Evolutionary conservation across 1,284 basidiomycete genomes (phyloP), one percentile per base, ranked within the genome.

Genomic region (Cryptococcus wingfieldii): DNA sequence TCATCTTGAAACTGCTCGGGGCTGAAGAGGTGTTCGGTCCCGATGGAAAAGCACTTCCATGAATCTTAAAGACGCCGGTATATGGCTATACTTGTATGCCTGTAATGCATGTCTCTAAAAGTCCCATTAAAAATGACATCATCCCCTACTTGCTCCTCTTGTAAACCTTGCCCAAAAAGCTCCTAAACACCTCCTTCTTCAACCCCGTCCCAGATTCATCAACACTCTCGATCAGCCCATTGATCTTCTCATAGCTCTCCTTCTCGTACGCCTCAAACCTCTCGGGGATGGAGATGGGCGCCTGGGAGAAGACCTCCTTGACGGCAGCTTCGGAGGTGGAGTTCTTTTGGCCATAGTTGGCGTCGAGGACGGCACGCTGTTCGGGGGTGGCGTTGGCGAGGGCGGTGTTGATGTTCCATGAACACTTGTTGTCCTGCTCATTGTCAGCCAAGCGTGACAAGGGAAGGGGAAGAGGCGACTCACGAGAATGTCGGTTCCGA

Each of bases 401-500:
- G 34, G 93, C 95, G 18, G 86, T 86, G 78, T 97, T 98, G 77
- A 98, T 82, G 71, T 88, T 88, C 96, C 95, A 98, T 42, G 89
- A 90, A 80, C 96, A 98, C 80, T 98, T 98, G 84, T 98, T 98
- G 79, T 98, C 95, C 69, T 72, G 23, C 23, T 47, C n/a, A 18
- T 23, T 13, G 10, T 23, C 46, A 46, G n/a, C 14, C n/a, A 25
- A 27, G 16, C 44, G n/a, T n/a, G 12, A 13, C 42, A 14, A 53
- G 14, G 45, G 42, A 6, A 19, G 50, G 38, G 31, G 37, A 28
- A 27, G 25, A 46, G 10, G 42, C 64, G 55, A 75, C 86, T 60
- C 64, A 90, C 89, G 56, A 96, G 78, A 69, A 98, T 98, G 77
- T 98, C 96, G 19, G 95, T 98, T 34, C 95, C 96, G 63, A 98